A percentile compares a stretch with the other conserved stretches of the same genome.
Conservation (phyloP, 345 rosid species). For the Gossypium anomalum region DNA sequence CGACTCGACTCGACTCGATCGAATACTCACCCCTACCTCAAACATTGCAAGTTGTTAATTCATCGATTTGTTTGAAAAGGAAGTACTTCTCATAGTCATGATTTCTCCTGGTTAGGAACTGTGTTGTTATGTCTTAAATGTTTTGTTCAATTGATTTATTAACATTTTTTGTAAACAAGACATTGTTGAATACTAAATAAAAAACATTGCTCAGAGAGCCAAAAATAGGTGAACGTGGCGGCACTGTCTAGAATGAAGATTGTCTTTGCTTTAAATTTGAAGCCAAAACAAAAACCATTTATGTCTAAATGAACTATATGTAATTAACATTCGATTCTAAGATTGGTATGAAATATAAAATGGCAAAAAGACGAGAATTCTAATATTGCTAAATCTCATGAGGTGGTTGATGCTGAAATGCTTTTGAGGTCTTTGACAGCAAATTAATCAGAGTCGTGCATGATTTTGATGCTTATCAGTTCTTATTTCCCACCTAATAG, state of each 20-base stretch:
- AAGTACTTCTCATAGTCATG: slow-evolving; percentile 8
- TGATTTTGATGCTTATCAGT: too few relatives aligned
- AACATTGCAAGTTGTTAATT: background rate
- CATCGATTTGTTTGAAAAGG: background rate
- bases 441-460: too few relatives aligned
- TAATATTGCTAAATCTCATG: background rate
- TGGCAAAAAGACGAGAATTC: background rate
- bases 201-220: background rate
- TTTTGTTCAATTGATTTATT: background rate
- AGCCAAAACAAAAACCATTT: background rate
- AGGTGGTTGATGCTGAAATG: background rate
- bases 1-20: too few relatives aligned
- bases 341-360: background rate
- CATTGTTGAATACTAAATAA: background rate
- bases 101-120: slow-evolving; percentile 8
- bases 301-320: background rate
- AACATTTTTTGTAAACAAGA: background rate
- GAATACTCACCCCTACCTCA: background rate
- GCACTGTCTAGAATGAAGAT: background rate
- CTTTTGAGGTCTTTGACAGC: too few relatives aligned
- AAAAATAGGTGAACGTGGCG: background rate
- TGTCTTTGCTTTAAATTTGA: too few relatives aligned
- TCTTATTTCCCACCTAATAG: too few relatives aligned
- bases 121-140: background rate
- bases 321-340: background rate